phyloP scores from a whole-genome alignment of 1,139 yeast genomes.

The Debaryomyces singareniensis region DNA sequence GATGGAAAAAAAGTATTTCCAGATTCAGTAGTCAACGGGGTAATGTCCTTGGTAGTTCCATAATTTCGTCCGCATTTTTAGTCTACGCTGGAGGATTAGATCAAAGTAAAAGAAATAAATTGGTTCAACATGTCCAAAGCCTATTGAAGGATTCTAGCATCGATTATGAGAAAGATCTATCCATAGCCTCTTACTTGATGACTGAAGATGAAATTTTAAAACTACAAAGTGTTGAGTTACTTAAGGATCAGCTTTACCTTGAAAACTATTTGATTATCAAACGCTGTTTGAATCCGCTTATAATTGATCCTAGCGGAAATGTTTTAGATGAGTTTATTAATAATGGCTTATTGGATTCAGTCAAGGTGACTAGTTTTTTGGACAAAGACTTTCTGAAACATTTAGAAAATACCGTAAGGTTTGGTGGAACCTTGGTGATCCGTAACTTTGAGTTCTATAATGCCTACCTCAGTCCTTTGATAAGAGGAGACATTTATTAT shows the following conservation, averaged over 20 bases:
- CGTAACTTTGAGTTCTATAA: conserved; percentile 78
- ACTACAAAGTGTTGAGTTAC: conserved; percentile 47
- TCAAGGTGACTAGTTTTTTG: conserved; percentile 62
- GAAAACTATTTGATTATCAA: conserved; percentile 60
- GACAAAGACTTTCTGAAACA: conserved; percentile 65
- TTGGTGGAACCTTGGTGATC: conserved; percentile 71
- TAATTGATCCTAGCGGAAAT: conserved; percentile 68
- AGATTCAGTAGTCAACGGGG: conserved; percentile 44
- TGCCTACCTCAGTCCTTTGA: conserved; percentile 60
- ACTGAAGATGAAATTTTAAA: conserved; percentile 31
- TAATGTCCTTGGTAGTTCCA: conserved; percentile 55
- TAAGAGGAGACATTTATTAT: conserved; percentile 53
- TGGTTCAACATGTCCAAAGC: conserved; percentile 36
- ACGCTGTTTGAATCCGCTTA: conserved; percentile 38
- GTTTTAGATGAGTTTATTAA: conserved; percentile 35
- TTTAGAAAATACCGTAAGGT: conserved; percentile 73
- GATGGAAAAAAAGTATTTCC: conserved; percentile 64
- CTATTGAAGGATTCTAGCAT: conserved; percentile 35
- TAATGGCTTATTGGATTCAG: conserved; percentile 25
- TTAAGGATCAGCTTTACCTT: conserved; percentile 50
- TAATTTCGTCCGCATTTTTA: conserved; percentile 56
- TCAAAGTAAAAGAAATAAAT: conserved; percentile 39
- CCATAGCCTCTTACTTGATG: conserved; percentile 30
- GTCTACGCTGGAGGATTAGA: conserved; percentile 61
- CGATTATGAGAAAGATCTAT: conserved; percentile 29